A percentile compares a stretch with the other conserved stretches of the same genome.
phyloP scores from a whole-genome alignment of 345 rosid species.

The Pistacia atlantica region DNA sequence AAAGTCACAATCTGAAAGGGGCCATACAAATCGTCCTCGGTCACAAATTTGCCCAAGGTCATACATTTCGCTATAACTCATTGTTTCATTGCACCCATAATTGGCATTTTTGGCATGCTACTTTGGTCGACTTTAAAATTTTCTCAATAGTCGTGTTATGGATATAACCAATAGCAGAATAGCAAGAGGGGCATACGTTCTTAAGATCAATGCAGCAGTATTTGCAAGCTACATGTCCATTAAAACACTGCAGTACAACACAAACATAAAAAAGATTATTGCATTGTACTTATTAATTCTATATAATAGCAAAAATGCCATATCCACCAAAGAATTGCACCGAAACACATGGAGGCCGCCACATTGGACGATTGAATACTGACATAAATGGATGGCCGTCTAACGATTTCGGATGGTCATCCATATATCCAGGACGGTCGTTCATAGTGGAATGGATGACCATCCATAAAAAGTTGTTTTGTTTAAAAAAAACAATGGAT shows the following conservation, averaged over 20 bases:
- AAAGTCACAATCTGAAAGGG: not conserved
- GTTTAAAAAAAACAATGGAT: too few relatives aligned
- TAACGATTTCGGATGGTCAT: too few relatives aligned
- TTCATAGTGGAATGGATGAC: too few relatives aligned
- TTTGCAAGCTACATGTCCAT: conserved; percentile 30
- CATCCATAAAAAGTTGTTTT: too few relatives aligned
- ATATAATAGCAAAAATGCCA: too few relatives aligned
- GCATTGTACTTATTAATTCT: too few relatives aligned
- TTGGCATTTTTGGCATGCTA: not conserved
- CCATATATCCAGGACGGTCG: too few relatives aligned
- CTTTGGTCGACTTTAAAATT: not conserved
- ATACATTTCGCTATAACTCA: not conserved
- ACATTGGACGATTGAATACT: too few relatives aligned
- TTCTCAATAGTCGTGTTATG: not conserved
- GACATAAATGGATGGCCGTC: too few relatives aligned
- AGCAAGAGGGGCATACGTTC: conserved; percentile 16
- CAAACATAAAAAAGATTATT: not conserved
- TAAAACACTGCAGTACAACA: conserved; percentile 20
- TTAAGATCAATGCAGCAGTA: conserved; percentile 17
- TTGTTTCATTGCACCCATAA: conserved; percentile 8
- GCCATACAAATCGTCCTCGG: not conserved
- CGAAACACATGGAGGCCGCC: too few relatives aligned
- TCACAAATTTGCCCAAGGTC: not conserved
- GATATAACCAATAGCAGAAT: not conserved
- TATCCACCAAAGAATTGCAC: too few relatives aligned